Percentiles rank a stretch among this genome's conserved stretches.
These are phyloP conservation scores for Coniochaeta prunicola DNA, from an alignment of 2,329 filamentous ascomycete species.

Conservation along the genomic window DNA sequence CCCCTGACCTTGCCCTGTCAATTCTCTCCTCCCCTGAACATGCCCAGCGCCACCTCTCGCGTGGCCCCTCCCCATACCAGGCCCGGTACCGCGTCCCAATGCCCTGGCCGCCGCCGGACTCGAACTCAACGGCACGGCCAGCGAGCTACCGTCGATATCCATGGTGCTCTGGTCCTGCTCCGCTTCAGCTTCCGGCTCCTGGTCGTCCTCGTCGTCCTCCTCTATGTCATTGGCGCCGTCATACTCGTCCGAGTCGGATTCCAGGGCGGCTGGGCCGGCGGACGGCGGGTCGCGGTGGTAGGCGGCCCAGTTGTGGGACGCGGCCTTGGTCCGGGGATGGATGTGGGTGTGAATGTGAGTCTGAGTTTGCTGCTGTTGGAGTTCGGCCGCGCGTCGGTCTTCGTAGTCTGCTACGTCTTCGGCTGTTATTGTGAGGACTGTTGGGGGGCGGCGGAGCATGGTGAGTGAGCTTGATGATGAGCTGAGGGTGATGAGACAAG, in stretches of 20 bases:
- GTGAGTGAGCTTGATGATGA: not conserved
- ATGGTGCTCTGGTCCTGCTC: constrained; percentile 8
- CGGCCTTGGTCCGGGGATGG: not conserved
- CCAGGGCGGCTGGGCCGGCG: not conserved
- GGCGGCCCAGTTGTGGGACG: not conserved
- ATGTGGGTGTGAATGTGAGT: constrained; percentile 25
- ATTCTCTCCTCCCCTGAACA: not conserved
- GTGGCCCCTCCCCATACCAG: not conserved
- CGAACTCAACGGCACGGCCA: not conserved
- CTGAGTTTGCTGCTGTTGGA: constrained; percentile 2
- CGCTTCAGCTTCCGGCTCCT: constrained; percentile 12
- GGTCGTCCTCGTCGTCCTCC: constrained; percentile 12
- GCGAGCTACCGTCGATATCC: constrained; percentile 7
- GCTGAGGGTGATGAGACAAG: not conserved
- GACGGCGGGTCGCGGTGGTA: not conserved
- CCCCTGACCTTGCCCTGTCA: not conserved
- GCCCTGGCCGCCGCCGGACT: constrained; percentile 1
- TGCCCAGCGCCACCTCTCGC: not conserved
- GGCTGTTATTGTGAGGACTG: constrained; percentile 58
- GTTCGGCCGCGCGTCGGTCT: constrained; percentile 42
- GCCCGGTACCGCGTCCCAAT: not conserved
- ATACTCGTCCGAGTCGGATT: not conserved
- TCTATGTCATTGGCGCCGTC: not conserved
- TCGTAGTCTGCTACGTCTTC: constrained; percentile 67
- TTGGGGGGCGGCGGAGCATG: constrained; percentile 48